Evolutionary conservation across 768 basidiomycete species (phyloP), one percentile per base, ranked within the genome.

Genomic region (Rhizopogon vulgaris): DNA sequence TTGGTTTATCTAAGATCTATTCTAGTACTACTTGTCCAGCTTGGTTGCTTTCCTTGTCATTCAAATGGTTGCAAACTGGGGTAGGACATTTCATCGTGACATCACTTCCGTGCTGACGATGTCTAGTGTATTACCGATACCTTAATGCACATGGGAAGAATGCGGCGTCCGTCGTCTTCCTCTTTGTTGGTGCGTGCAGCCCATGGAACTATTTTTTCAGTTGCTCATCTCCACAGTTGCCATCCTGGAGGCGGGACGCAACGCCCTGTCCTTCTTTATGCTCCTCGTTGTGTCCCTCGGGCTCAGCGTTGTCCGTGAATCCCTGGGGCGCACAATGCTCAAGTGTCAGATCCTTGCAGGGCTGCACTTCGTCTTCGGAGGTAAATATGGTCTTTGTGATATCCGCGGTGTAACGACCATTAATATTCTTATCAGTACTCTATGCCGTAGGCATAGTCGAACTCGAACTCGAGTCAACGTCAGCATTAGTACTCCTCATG

Each of bases 401-500:
- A 24, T 22, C 9, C 15, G n/a, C 18, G 22, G 18, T 32, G 53
- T 25, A 39, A 34, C 22, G 4, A 9, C 3, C 14, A n/a, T 32
- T 38, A 4, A 34, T 34, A 12, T 12, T n/a, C 1, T 43, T 28
- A 52, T 12, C 54, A 92, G 90, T 94, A 32, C 69, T 97, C 39
- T 99, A 98, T 64, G 88, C 92, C 7, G 82, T 98, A 48, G 96
- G 96, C 17, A 94, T 95, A 38, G 95, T 96, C 39, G 85, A 94
- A 66, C 79, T 99, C 25, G 83, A 92, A 59, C 76, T 98, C 32
- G 94, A 98, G 66, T 89, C 87, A 18, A 92, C 93, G 0, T 91
- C 92, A 7, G 87, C 89, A 0, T 72, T 95, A 49, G 66, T 91
- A 46, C 78, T 96, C 25, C 73, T 99, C 55, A 64, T 96, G 59